Base-by-base conservation (phyloP, 2,329 filamentous ascomycete species). In the Rhexocercosporidium sp. region DNA sequence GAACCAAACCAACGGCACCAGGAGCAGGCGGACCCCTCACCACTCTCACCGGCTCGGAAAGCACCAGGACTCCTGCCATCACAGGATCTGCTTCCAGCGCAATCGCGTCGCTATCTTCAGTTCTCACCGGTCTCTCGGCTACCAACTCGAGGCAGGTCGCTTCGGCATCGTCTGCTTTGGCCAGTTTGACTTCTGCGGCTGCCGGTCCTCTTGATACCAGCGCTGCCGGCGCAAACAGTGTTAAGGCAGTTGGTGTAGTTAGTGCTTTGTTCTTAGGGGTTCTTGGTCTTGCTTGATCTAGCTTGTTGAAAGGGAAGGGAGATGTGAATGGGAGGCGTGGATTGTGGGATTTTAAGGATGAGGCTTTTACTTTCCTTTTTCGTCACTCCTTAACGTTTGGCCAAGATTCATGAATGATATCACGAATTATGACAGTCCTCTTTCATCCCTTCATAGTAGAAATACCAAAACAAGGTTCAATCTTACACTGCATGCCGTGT, bases 351-450 rank as follows among this genome's bases (percentile, higher is more conserved):
- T 37, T 11, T n/a, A 31, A n/a, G 20, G 7, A 22, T 37, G 18
- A 54, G 5, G 18, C 3, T 16, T 27, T 20, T 20, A 12, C 29
- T 20, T 56, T 34, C 6, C 9, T 22, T 37, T 37, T 56, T 29
- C 53, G 31, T 56, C 31, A 41, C 31, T 39, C 25, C 9, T 57
- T 57, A 20, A 39, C 12, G 34, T 39, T 57, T 20, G 34, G 34
- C 31, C 31, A 57, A 39, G 4, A 14, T 57, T 53, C n/a, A 53
- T 37, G n/a, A 44, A 39, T 53, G 54, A 57, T 57, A 57, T 57
- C 20, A 57, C n/a, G 54, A 57, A 5, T 20, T 57, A 57, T 22
- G 54, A 57, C n/a, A 39, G 41, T 57, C 22, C 20, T 22, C 11
- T 57, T 25, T 39, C 8, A 39, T 51, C 25, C 22, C 1, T 4